Percentiles rank a stretch among this genome's conserved stretches.
Conservation (phyloP, 768 basidiomycete species). For the Podaxis mareebaensis region DNA sequence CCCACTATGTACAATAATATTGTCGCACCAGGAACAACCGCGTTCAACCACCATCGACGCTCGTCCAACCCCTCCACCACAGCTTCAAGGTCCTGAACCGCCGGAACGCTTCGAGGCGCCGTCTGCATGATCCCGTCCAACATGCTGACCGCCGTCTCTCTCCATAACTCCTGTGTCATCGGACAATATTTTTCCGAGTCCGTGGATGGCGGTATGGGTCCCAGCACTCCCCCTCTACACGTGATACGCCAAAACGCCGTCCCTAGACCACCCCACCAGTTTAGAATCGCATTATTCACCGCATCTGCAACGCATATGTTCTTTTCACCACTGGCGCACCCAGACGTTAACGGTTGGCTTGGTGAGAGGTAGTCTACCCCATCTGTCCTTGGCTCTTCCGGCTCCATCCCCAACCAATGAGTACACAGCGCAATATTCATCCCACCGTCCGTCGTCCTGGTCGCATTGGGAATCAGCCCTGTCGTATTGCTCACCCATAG, state of each 20-base stretch:
- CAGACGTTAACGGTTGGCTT: conserved; percentile 11
- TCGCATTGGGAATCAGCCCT: conserved; percentile 18
- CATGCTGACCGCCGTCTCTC: conserved; percentile 17
- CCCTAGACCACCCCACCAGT: conserved; percentile 23
- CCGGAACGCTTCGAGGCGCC: conserved; percentile 8
- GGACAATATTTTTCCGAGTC: conserved; percentile 14
- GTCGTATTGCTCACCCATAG: conserved; percentile 20
- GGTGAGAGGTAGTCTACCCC: background rate
- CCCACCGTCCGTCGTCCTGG: conserved; percentile 15
- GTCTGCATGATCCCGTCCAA: conserved; percentile 24
- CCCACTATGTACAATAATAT: conserved; percentile 18
- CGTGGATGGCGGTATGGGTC: conserved; percentile 16
- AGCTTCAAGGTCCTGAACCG: conserved; percentile 16
- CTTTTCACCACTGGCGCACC: conserved; percentile 15
- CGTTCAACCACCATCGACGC: conserved; percentile 22
- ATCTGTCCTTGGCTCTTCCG: background rate
- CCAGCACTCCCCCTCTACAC: conserved; percentile 23
- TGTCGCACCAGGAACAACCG: conserved; percentile 17
- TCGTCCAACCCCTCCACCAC: conserved; percentile 15
- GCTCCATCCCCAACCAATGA: conserved; percentile 16
- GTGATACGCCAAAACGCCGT: conserved; percentile 19
- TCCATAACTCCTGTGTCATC: conserved; percentile 19
- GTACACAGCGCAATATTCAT: conserved; percentile 19
- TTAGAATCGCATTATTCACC: conserved; percentile 23
- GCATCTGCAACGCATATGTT: conserved; percentile 21